Evolutionary conservation across 2,329 filamentous ascomycete genomes (phyloP).

Genomic region (Botrytis tulipae): DNA sequence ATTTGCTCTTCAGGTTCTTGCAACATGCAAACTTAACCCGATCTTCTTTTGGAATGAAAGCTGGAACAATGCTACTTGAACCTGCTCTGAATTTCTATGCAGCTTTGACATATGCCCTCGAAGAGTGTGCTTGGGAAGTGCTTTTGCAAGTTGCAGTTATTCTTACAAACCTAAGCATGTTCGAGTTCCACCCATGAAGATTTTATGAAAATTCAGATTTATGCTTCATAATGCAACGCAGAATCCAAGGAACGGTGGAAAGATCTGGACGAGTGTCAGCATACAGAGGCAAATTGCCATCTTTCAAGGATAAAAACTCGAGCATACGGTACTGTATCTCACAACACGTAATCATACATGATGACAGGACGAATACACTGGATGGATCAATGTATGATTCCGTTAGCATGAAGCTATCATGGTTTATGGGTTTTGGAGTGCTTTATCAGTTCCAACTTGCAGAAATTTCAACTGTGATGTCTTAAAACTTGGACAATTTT

Average conservation of each 20-base stretch:
- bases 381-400: background rate
- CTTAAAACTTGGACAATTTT: constrained; percentile 11
- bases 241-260: background rate
- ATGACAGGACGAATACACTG: background rate
- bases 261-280: constrained; percentile 1
- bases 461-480: constrained; percentile 10
- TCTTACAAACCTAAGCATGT: background rate
- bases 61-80: background rate
- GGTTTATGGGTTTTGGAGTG: background rate
- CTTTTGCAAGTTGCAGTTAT: background rate
- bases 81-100: background rate
- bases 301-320: background rate
- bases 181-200: background rate
- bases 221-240: background rate
- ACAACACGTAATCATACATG: constrained; percentile 15
- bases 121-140: background rate
- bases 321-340: constrained; percentile 8
- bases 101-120: background rate
- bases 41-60: background rate
- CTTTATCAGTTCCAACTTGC: constrained; percentile 15
- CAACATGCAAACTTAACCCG: background rate
- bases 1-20: too few species aligned
- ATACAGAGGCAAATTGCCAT: background rate
- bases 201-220: background rate
- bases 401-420: background rate